Conservation (phyloP, 1,284 basidiomycete species). For the Moesziomyces sp. region DNA sequence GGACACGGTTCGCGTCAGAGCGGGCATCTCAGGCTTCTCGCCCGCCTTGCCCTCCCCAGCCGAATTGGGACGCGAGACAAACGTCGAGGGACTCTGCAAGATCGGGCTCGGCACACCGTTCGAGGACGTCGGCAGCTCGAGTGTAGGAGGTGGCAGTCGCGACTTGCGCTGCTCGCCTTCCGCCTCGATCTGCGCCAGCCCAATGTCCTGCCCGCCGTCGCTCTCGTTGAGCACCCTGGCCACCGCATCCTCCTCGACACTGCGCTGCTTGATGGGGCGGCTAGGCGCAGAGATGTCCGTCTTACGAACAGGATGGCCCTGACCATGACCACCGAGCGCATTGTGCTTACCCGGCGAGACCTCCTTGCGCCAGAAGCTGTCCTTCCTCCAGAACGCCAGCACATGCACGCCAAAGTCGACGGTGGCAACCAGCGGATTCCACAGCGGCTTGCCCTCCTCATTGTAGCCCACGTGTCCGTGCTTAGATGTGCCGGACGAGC, state of each 20-base stretch:
- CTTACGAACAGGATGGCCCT: slow-evolving; percentile 9
- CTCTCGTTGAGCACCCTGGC: slow-evolving; percentile 2
- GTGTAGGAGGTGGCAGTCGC: slow-evolving; percentile 26
- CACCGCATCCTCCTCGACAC: slow-evolving; percentile 25
- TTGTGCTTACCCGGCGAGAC: slow-evolving; percentile 24
- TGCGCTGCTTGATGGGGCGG: slow-evolving; percentile 19
- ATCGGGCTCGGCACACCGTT: slow-evolving; percentile 9
- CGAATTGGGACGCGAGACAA: slow-evolving; percentile 1
- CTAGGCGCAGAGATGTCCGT: slow-evolving; percentile 24
- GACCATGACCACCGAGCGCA: slow-evolving; percentile 7
- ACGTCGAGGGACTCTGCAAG: slow-evolving; percentile 11
- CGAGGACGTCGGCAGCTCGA: slow-evolving; percentile 30
- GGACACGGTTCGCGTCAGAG: slow-evolving; percentile 13
- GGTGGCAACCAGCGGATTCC: slow-evolving; percentile 54
- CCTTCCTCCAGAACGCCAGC: slow-evolving; percentile 51
- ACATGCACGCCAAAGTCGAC: slow-evolving; percentile 31
- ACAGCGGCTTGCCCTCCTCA: slow-evolving; percentile 29
- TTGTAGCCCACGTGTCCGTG: slow-evolving; percentile 37
- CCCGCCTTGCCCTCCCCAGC: not conserved
- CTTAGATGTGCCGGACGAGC: slow-evolving; percentile 4
- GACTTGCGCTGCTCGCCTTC: slow-evolving; percentile 25
- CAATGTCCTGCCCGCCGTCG: not conserved
- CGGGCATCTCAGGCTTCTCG: slow-evolving; percentile 21
- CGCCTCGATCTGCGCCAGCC: slow-evolving; percentile 1
- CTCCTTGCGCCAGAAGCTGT: slow-evolving; percentile 60